phyloP scores from a whole-genome alignment of 768 basidiomycete species.

The Leccinum ochraceum region DNA sequence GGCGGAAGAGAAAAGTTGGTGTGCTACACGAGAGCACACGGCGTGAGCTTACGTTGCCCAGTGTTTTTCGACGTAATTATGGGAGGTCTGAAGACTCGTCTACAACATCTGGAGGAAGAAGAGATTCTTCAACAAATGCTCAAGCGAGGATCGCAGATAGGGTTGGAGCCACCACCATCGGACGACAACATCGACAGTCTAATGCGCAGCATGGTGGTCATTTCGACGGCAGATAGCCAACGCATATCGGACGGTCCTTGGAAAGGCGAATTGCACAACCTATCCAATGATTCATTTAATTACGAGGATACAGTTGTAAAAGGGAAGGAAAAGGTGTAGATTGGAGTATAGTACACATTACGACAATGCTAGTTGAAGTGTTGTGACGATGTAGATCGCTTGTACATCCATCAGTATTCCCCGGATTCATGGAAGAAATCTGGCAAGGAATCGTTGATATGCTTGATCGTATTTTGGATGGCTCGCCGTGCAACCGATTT shows the following conservation, averaged over 20 bases:
- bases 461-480: slow-evolving; percentile 55
- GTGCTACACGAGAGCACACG: neutral
- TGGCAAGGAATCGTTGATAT: slow-evolving; percentile 57
- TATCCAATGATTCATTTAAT: slow-evolving; percentile 21
- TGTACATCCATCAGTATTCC: slow-evolving; percentile 27
- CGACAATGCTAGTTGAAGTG: neutral
- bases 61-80: slow-evolving; percentile 41
- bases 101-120: slow-evolving; percentile 45
- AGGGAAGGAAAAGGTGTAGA: slow-evolving; percentile 27
- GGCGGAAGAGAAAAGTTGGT: slow-evolving; percentile 43
- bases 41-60: slow-evolving; percentile 19
- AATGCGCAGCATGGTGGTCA: slow-evolving; percentile 42
- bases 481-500: slow-evolving; percentile 55
- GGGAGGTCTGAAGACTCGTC: slow-evolving; percentile 36
- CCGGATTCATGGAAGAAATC: slow-evolving; percentile 55
- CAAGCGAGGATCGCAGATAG: slow-evolving; percentile 38
- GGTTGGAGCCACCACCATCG: slow-evolving; percentile 37
- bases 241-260: slow-evolving; percentile 33
- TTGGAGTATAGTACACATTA: neutral
- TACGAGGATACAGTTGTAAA: slow-evolving; percentile 29
- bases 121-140: slow-evolving; percentile 43
- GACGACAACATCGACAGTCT: slow-evolving; percentile 40
- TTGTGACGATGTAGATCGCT: neutral
- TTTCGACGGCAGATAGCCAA: slow-evolving; percentile 18
- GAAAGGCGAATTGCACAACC: slow-evolving; percentile 20